Evolutionary conservation across 2,329 filamentous ascomycete species (phyloP).

Genomic region (Cladosporium oxysporum): DNA sequence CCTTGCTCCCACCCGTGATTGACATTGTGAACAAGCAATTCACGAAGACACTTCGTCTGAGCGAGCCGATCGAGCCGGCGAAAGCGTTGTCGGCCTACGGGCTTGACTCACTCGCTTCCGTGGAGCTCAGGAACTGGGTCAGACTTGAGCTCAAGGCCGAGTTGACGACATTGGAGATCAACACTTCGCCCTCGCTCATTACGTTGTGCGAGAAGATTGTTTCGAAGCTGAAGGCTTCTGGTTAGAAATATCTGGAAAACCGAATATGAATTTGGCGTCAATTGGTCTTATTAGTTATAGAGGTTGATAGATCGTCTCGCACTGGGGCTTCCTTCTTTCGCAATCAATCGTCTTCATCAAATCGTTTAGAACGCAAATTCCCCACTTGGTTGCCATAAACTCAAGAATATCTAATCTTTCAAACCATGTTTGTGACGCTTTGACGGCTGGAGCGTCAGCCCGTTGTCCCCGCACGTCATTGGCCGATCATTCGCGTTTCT

Average conservation of each 20-base stretch:
- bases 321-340: not conserved
- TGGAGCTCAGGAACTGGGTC: conserved; percentile 1
- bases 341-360: not conserved
- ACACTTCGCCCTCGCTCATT: not conserved
- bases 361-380: not conserved
- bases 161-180: conserved; percentile 2
- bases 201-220: conserved; percentile 1
- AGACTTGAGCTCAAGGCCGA: conserved; percentile 2
- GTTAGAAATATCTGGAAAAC: not conserved
- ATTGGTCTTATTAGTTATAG: not conserved
- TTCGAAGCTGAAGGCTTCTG: conserved; percentile 1
- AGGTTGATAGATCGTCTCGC: not conserved
- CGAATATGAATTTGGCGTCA: not conserved
- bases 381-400: not conserved
- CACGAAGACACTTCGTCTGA: conserved; percentile 1
- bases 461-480: conserved; percentile 7
- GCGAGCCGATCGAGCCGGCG: not conserved
- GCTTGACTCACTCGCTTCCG: not conserved
- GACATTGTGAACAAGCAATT: conserved; percentile 6
- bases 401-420: not conserved
- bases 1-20: not conserved
- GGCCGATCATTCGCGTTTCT: conserved; percentile 2
- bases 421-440: too few relatives aligned
- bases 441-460: not conserved
- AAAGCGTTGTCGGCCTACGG: not conserved